Percentiles rank a stretch among this genome's conserved stretches.
These are phyloP conservation scores for Pseudonectria buxi DNA, from an alignment of 2,329 filamentous ascomycete genomes.

Conservation along the genomic window DNA sequence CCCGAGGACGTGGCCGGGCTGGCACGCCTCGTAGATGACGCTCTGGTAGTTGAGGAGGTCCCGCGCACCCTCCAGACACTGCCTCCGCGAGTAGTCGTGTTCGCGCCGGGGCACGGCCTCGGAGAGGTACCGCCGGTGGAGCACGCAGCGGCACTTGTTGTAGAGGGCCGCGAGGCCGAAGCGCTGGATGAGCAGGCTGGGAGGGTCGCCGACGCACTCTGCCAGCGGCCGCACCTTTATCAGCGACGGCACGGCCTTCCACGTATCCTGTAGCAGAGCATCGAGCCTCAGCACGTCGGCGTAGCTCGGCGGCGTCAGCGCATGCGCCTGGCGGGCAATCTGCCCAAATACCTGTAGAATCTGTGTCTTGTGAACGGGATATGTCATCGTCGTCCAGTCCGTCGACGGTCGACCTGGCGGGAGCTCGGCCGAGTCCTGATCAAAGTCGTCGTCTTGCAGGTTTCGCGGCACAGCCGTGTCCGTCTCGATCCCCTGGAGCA, in stretches of 20 bases:
- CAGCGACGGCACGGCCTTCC: constrained; percentile 39
- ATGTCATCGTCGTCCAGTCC: constrained; percentile 54
- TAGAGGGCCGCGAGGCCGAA: constrained; percentile 47
- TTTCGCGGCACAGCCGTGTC: constrained; percentile 58
- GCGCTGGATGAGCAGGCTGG: constrained; percentile 42
- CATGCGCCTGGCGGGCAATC: constrained; percentile 44
- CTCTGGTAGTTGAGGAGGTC: constrained; percentile 42
- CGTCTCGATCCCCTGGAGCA: constrained; percentile 56
- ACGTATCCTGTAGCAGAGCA: constrained; percentile 36
- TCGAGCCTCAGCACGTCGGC: constrained; percentile 44
- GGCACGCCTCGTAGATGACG: constrained; percentile 40
- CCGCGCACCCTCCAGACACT: constrained; percentile 44
- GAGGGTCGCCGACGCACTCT: constrained; percentile 42
- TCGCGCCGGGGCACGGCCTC: constrained; percentile 35
- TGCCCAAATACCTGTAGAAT: constrained; percentile 43
- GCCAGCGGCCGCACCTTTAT: constrained; percentile 43
- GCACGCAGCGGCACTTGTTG: constrained; percentile 48
- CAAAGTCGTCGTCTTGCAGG: constrained; percentile 59
- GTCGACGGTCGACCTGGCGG: constrained; percentile 49
- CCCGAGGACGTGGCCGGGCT: constrained; percentile 47
- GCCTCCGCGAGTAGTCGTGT: constrained; percentile 45
- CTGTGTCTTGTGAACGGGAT: constrained; percentile 45
- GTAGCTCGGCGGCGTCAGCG: constrained; percentile 41
- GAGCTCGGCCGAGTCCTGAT: constrained; percentile 45
- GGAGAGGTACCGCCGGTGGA: constrained; percentile 47